Evolutionary conservation across 2,329 filamentous ascomycete genomes (phyloP), one percentile per base, ranked within the genome.

Genomic region (Alternaria gaisen): DNA sequence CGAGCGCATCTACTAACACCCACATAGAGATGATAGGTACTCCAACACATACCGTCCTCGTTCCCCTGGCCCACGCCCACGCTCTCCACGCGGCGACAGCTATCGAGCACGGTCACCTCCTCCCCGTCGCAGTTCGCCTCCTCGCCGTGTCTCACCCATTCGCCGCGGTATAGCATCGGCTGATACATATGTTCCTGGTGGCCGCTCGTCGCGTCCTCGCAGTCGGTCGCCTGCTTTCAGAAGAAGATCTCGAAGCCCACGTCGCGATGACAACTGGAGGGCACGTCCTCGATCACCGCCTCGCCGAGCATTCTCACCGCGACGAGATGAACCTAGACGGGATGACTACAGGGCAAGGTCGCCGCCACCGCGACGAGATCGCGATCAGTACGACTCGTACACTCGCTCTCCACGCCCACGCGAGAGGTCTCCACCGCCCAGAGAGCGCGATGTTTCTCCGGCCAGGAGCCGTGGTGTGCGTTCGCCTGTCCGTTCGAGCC

Each of bases 281-380:
- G 55, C 77, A 53, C 67, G 82, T 62, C 80, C 80, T 48, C 79
- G 83, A 65, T 86, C 85, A 30, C 86, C 85, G 41, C 79, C 82
- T 20, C 77, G 81, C 9, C 77, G 82, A 50, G 73, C 61, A 40
- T 80, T 74, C 53, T 81, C 78, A 16, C 74, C 78, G 26, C 67
- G 79, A 53, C 74, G 79, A n/a, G 77, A 65, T 5, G 63, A 65
- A 20, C 76, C 70, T 53, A 75, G 77, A 54, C 46, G 46, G 20
- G 46, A 50, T 50, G 71, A 72, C 56, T 77, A 80, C 51, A 73
- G 76, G 51, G 72, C 64, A 24, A 77, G 81, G 58, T 81, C 81
- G 36, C 80, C 80, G 7, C 69, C 81, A 40, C 80, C 80, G 5
- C 69, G 74, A 32, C 78, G 79, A 66, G 73, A 78, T 70, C 78